Percentiles rank a stretch among this genome's conserved stretches.
Conservation (phyloP, 2,329 filamentous ascomycete genomes). For the Colletotrichum tropicicola region DNA sequence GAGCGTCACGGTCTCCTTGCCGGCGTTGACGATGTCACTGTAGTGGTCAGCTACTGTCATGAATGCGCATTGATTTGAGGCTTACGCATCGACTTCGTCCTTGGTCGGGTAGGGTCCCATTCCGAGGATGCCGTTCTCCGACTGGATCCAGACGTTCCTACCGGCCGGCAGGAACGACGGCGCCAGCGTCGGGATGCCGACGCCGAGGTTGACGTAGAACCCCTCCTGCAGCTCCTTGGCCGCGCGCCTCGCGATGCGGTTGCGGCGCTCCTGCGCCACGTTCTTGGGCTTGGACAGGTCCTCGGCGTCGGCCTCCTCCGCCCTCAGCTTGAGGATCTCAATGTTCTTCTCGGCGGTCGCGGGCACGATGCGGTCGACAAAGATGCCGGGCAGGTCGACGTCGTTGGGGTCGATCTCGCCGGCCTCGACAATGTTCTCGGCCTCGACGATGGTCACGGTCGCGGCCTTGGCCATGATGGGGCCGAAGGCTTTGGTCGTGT, state of each 20-base stretch:
- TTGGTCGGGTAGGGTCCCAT: constrained; percentile 83
- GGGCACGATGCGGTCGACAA: constrained; percentile 82
- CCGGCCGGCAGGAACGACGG: constrained; percentile 76
- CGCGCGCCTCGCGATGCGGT: constrained; percentile 79
- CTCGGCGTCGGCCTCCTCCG: constrained; percentile 44
- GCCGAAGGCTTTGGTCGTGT: constrained; percentile 80
- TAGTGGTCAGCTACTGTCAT: not conserved
- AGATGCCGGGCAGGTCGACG: constrained; percentile 84
- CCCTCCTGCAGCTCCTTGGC: constrained; percentile 84
- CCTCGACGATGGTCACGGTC: constrained; percentile 81
- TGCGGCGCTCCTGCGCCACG: constrained; percentile 63
- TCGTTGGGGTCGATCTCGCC: constrained; percentile 78
- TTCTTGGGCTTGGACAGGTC: constrained; percentile 48
- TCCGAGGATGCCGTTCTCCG: constrained; percentile 86
- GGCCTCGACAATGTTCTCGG: constrained; percentile 81
- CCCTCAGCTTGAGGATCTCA: constrained; percentile 71
- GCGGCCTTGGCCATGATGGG: constrained; percentile 85
- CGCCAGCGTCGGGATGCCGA: constrained; percentile 86
- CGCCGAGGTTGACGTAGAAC: constrained; percentile 82
- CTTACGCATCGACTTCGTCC: constrained; percentile 71
- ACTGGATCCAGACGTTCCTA: constrained; percentile 83
- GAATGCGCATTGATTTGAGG: not conserved
- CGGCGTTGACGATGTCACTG: constrained; percentile 81
- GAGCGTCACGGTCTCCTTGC: constrained; percentile 87
- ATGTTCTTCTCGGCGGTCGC: constrained; percentile 76